phyloP scores from a whole-genome alignment of 2,329 filamentous ascomycete genomes.

The Kalmusia sp. region DNA sequence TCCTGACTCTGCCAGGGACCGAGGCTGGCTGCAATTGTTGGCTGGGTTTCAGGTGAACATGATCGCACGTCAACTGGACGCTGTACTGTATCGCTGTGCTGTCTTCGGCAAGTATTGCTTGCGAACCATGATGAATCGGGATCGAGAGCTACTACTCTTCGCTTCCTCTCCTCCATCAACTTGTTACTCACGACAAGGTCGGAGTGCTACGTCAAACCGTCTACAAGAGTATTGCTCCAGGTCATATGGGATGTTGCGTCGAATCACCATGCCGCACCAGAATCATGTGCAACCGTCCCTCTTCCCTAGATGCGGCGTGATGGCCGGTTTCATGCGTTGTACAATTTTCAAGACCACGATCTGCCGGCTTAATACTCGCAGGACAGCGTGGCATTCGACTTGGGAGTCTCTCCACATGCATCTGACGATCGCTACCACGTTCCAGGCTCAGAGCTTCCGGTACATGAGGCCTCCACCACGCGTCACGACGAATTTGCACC shows the following conservation, averaged over 20 bases:
- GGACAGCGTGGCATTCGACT: slow-evolving; percentile 18
- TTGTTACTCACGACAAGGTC: slow-evolving; percentile 18
- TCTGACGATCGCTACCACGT: slow-evolving; percentile 17
- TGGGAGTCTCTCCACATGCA: slow-evolving; percentile 9
- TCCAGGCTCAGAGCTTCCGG: slow-evolving; percentile 10
- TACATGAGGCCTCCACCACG: slow-evolving; percentile 4
- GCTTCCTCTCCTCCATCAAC: slow-evolving; percentile 14
- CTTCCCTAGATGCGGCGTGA: slow-evolving; percentile 40
- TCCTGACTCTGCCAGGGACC: slow-evolving; percentile 7
- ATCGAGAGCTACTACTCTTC: slow-evolving; percentile 21
- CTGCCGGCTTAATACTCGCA: slow-evolving; percentile 22
- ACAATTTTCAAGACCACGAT: slow-evolving; percentile 39
- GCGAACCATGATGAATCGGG: slow-evolving; percentile 15
- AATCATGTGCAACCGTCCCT: slow-evolving; percentile 45
- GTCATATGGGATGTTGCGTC: slow-evolving; percentile 41
- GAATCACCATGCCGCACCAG: slow-evolving; percentile 42
- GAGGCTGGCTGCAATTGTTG: slow-evolving; percentile 31
- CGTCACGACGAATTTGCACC: not conserved
- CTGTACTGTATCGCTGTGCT: slow-evolving; percentile 4
- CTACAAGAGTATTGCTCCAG: slow-evolving; percentile 38
- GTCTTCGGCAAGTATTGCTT: not conserved
- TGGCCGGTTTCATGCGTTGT: slow-evolving; percentile 49
- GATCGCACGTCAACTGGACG: slow-evolving; percentile 18
- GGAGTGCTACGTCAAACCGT: slow-evolving; percentile 37
- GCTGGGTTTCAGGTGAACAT: slow-evolving; percentile 25